Evolutionary conservation across 768 basidiomycete species (phyloP), one percentile per base, ranked within the genome.

Genomic region (Lactarius tabidus): DNA sequence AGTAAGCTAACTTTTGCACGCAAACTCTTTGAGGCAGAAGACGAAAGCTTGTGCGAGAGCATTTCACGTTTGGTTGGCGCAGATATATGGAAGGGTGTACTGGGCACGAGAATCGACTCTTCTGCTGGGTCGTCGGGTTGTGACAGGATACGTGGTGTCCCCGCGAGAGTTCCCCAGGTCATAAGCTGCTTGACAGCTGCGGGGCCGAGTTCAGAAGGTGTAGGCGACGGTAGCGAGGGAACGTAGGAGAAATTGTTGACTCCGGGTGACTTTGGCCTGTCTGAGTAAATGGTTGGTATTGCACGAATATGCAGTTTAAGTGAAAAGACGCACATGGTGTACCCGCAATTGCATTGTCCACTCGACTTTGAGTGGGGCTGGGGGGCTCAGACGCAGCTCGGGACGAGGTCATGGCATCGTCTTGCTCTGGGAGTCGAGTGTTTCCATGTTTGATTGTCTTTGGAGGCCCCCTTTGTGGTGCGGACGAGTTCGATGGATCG

Each of bases 141-240:
- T 14, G 86, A 85, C 68, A 98, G 83, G 6, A 97, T 82, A 60
- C 96, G 88, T 3, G 97, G 97, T 10, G 97, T 98, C 18, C 91
- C 89, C 68, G 88, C 86, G 28, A 98, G 80, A 15, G 93, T 95
- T 2, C 97, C 97, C 94, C 93, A 95, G 15, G 97, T 99, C 90
- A 98, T 94, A 18, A 99, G 84, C 70, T 98, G 89, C 71, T 94
- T 93, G 59, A 98, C 82, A 1, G 92, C 90, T 6, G 81, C 78
- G 2, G 94, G 85, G 0, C 91, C 92, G 54, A 98, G 83, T 71
- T 91, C 81, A 6, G 86, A 82, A 0, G 94, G 88, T 8, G 90
- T 91, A 1, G 95, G 95, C 0, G 95, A 93, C 3, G 97, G 96
- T 12, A 96, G 76, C 62, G 85, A 85, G 17, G 93, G 88, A 26